Evolutionary conservation across 169 alveolate genomes (phyloP), one percentile per base, ranked within the genome.

Genomic region (Eimeria brunetti): DNA sequence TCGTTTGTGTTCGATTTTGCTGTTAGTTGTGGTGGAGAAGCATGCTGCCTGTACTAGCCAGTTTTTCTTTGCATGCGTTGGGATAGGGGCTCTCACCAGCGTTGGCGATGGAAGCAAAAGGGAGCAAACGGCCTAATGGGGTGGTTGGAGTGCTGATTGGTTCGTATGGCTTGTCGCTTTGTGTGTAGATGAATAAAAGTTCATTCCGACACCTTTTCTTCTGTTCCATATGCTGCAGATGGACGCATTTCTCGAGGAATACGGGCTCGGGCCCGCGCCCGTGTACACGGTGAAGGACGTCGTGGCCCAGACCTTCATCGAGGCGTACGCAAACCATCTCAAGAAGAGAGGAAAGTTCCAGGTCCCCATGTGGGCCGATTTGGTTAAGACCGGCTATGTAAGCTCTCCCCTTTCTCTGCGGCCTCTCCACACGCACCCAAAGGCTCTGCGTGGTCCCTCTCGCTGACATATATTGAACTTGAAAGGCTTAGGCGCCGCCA

Each of bases 281-380:
- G 95, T 91, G 41, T 85, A 81, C 89, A 97, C 98, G 27, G 99
- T 99, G 76, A 99, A 99, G 98, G 99, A 99, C 97, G 99, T 99
- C 75, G 97, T 98, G 86, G 99, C 99, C 36, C 99, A 98, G 83
- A 97, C 97, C 75, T 99, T 99, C 97, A 99, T 99, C 95, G 97
- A 96, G 81, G 98, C 98, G 51, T 99, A 98, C 97, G 99, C 99
- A 44, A 98, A 98, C 92, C 98, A 98, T 96, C 97, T 99, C 94
- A 99, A 99, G 98, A 98, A 98, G 96, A 97, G 98, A 86, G 99
- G 99, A 95, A 98, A 99, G 97, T 97, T 99, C 95, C 98, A 98
- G 92, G 97, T 98, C 92, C 99, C 99, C 56, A 99, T 98, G 80
- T 99, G 99, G 99, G 98, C 98, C 76, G 98, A 97, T 76, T 98